Conservation (phyloP, 202 grass and related monocot species). For the Alloteropsis angusta region DNA sequence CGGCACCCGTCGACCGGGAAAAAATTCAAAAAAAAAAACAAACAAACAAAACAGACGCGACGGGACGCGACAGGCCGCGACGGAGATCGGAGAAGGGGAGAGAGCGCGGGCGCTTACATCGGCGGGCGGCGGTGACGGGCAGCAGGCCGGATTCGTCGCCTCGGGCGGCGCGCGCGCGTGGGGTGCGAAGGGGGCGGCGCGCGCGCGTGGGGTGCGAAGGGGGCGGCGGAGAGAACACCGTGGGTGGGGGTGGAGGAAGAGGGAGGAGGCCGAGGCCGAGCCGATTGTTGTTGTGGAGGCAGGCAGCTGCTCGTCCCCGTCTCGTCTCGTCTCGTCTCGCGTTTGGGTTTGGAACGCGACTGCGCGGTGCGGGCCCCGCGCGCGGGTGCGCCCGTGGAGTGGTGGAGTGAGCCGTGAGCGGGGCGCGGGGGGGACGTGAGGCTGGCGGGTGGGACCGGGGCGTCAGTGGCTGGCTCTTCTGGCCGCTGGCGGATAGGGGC, state of each 20-base stretch:
- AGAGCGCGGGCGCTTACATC: slow-evolving; percentile 31
- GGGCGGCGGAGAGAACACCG: background rate
- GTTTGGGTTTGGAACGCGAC: background rate
- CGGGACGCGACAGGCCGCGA: background rate
- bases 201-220: background rate
- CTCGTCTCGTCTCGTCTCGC: too few species aligned
- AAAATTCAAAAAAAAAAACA: slow-evolving; percentile 18
- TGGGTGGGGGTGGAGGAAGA: background rate
- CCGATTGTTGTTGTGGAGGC: slow-evolving; percentile 19
- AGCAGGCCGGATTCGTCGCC: slow-evolving; percentile 20
- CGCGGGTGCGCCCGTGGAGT: background rate
- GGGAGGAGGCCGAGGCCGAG: background rate
- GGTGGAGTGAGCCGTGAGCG: background rate
- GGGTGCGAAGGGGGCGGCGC: background rate
- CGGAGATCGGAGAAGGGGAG: background rate
- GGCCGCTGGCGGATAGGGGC: background rate
- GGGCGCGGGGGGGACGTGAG: background rate
- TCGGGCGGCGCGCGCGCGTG: slow-evolving; percentile 38
- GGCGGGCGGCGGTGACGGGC: slow-evolving; percentile 8
- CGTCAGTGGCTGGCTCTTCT: background rate
- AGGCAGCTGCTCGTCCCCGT: background rate
- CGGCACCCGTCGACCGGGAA: background rate
- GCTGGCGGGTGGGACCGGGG: background rate
- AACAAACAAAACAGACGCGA: background rate
- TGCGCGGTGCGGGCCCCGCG: background rate